These are phyloP conservation scores for Podospora australis DNA, from an alignment of 495 filamentous ascomycete species.

Conservation along the genomic window DNA sequence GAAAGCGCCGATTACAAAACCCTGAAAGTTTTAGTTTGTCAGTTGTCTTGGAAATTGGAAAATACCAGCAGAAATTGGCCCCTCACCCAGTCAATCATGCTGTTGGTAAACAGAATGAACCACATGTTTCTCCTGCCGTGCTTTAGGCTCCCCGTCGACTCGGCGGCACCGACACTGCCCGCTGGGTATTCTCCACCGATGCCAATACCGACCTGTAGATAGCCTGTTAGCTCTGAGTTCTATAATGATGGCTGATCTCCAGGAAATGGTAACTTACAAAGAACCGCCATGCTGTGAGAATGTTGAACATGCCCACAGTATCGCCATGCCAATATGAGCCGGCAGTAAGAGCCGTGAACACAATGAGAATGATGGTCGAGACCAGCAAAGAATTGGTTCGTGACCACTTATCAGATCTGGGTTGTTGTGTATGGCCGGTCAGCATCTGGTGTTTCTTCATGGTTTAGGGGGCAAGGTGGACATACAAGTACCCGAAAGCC, in stretches of 20 bases:
- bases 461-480: not conserved
- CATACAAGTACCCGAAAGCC: constrained; percentile 64
- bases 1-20: constrained; percentile 68
- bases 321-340: constrained; percentile 68
- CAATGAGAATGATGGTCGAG: constrained; percentile 73
- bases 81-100: constrained; percentile 64
- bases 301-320: constrained; percentile 65
- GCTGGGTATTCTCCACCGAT: constrained; percentile 81
- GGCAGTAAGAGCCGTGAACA: constrained; percentile 74
- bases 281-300: constrained; percentile 80
- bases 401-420: constrained; percentile 67
- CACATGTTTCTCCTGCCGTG: constrained; percentile 73
- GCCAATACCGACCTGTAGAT: constrained; percentile 42
- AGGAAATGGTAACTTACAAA: too few relatives aligned
- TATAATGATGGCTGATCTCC: constrained; percentile 25
- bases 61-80: constrained; percentile 2
- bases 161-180: constrained; percentile 75
- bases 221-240: constrained; percentile 5
- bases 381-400: constrained; percentile 73
- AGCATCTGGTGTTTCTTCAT: not conserved
- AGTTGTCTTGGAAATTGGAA: not conserved
- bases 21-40: constrained; percentile 24
- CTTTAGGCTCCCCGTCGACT: constrained; percentile 77
- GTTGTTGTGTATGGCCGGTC: not conserved
- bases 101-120: constrained; percentile 93